phyloP scores from a whole-genome alignment of 169 alveolate species.

The Babesia gibsoni region DNA sequence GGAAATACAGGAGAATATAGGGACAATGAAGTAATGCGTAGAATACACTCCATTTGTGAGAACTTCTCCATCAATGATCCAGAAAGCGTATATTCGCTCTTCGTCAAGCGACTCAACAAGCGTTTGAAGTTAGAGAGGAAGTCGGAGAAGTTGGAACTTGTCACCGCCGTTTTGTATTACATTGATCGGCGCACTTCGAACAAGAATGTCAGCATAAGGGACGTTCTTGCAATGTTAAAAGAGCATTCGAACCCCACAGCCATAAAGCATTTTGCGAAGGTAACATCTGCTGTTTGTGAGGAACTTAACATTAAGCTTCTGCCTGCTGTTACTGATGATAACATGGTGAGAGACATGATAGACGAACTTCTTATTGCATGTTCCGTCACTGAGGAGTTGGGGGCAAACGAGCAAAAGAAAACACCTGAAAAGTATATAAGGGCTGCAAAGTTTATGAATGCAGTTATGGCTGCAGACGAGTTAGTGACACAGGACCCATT shows the following conservation, averaged over 20 bases:
- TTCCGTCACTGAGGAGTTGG: too few species aligned
- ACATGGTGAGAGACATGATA: constrained; percentile 31
- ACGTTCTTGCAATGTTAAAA: constrained; percentile 2
- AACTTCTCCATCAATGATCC: constrained; percentile 26
- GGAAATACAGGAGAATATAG: constrained; percentile 16
- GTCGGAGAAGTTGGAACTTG: constrained; percentile 16
- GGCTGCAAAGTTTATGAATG: too few species aligned
- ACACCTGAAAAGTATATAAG: too few species aligned
- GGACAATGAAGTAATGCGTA: constrained; percentile 20
- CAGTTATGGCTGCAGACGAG: too few species aligned
- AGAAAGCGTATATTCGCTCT: constrained; percentile 37
- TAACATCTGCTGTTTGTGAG: constrained; percentile 12
- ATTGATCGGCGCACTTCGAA: constrained; percentile 21
- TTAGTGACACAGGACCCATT: too few species aligned
- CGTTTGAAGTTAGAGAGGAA: constrained; percentile 26
- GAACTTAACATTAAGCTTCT: constrained; percentile 15
- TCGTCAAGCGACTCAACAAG: constrained; percentile 23
- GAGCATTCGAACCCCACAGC: neutral
- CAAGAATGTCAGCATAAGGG: constrained; percentile 15
- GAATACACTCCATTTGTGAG: constrained; percentile 23
- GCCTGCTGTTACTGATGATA: constrained; percentile 11
- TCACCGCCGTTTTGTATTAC: constrained; percentile 46
- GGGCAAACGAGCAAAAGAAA: too few species aligned
- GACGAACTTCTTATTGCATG: constrained; percentile 24
- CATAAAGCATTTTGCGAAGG: constrained; percentile 14